A percentile compares a stretch with the other conserved stretches of the same genome.
These are phyloP conservation scores for Ogataea hybrid DNA, from an alignment of 1,139 yeast genomes.

Conservation along the genomic window DNA sequence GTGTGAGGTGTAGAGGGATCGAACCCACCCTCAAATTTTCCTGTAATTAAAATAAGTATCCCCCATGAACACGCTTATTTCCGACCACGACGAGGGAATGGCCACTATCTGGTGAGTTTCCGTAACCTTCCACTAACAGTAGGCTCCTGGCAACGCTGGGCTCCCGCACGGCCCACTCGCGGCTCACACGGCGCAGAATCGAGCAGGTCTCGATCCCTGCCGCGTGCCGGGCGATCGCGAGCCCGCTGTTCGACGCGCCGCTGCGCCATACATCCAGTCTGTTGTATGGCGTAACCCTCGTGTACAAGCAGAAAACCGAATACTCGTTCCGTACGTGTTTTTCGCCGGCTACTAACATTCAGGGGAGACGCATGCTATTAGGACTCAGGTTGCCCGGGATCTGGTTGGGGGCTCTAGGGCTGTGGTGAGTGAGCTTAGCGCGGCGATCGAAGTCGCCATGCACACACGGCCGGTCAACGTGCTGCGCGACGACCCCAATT, in stretches of 20 bases:
- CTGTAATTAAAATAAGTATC: neutral
- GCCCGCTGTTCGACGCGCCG: conserved; percentile 33
- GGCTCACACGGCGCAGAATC: conserved; percentile 38
- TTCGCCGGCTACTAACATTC: neutral
- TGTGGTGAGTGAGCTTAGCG: neutral
- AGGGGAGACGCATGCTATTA: conserved; percentile 21
- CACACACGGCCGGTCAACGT: conserved; percentile 10
- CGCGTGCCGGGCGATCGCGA: conserved; percentile 39
- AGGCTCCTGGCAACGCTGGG: conserved; percentile 46
- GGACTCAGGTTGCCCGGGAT: conserved; percentile 14
- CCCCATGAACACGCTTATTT: conserved; percentile 1
- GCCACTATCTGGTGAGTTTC: conserved; percentile 34
- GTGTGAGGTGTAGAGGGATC: conserved; percentile 14
- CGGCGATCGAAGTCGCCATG: conserved; percentile 3
- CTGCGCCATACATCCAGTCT: conserved; percentile 50
- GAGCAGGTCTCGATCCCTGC: conserved; percentile 46
- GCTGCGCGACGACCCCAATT: conserved; percentile 40
- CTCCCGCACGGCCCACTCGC: conserved; percentile 33
- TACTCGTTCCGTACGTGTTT: conserved; percentile 41
- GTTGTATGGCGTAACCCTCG: conserved; percentile 55
- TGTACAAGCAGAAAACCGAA: conserved; percentile 50
- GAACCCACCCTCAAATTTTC: neutral
- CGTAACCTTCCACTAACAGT: neutral
- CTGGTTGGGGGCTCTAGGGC: neutral
- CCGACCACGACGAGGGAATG: conserved; percentile 19